Conservation (phyloP, 2,329 filamentous ascomycete genomes). For the Claviceps fusiformis region DNA sequence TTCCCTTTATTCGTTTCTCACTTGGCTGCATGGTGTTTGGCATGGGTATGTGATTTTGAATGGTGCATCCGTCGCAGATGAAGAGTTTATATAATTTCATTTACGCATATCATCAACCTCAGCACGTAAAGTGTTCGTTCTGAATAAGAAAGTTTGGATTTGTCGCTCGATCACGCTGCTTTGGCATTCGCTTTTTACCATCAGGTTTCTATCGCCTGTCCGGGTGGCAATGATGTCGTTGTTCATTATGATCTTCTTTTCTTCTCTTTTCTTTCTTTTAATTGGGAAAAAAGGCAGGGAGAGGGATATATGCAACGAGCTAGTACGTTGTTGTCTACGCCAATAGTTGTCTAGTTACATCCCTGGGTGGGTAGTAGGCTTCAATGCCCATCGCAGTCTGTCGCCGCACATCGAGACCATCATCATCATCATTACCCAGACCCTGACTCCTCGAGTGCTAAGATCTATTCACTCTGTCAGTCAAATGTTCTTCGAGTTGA, state of each 20-base stretch:
- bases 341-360: neutral
- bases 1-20: neutral
- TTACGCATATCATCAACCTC: neutral
- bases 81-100: too few species aligned
- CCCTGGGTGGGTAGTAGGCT: too few species aligned
- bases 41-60: neutral
- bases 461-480: slow-evolving; percentile 22
- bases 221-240: too few species aligned
- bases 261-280: too few species aligned
- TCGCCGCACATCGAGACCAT: neutral
- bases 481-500: slow-evolving; percentile 12
- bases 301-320: neutral
- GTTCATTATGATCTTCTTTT: too few species aligned
- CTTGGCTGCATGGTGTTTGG: too few species aligned
- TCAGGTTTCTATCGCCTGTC: too few species aligned
- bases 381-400: neutral
- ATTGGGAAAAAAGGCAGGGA: too few species aligned
- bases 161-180: too few species aligned
- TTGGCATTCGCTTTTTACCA: too few species aligned
- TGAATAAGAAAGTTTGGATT: neutral
- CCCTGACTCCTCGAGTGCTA: slow-evolving; percentile 30
- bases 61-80: neutral
- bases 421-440: neutral
- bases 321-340: neutral
- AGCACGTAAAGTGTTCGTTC: neutral